Base-by-base conservation (phyloP, 108 stramenopile species). In the Chaetoceros tenuissimus region DNA sequence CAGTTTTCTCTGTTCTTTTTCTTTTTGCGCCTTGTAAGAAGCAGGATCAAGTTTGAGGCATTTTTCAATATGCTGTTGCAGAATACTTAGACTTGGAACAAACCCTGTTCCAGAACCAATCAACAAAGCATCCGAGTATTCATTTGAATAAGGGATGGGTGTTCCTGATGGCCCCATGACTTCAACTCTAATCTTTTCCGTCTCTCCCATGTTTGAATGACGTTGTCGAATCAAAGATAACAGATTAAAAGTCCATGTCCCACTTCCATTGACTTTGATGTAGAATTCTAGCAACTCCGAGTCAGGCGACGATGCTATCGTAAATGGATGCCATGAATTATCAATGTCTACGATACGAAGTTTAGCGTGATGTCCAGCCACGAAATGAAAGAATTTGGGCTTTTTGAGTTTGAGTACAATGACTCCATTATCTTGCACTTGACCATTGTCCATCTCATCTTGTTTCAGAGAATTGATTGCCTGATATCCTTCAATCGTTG, bases 131-230 rank as follows among this genome's bases (percentile, higher is more conserved):
- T 72, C 67, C 7, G 71, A 64, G 34, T 66, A 69, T 1, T 19
- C 23, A 51, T 50, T 53, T 10, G 59, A 54, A 5, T 56, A 55
- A 25, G 55, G 63, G 26, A 77, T 40, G 20, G 62, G 26, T 2
- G 75, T 72, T 19, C 75, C 75, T 48, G 69, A 77, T 3, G 75
- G 75, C 0, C 75, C 75, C 59, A 69, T 68, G 24, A 77, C 58
- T 58, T 65, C 68, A 22, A 72, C 52, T 17, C 18, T 18, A 25
- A 62, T 31, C 48, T 27, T 53, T 30, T 16, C 25, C 24, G 46
- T 46, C 28, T n/a, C n/a, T n/a, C n/a, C n/a, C 26, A 29, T n/a
- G n/a, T n/a, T n/a, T n/a, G n/a, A n/a, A n/a, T n/a, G n/a, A n/a
- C n/a, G n/a, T n/a, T n/a, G n/a, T n/a, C n/a, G n/a, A n/a, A n/a